Evolutionary conservation across 2,329 filamentous ascomycete species (phyloP), one percentile per base, ranked within the genome.

Genomic region (Claviceps fusiformis): DNA sequence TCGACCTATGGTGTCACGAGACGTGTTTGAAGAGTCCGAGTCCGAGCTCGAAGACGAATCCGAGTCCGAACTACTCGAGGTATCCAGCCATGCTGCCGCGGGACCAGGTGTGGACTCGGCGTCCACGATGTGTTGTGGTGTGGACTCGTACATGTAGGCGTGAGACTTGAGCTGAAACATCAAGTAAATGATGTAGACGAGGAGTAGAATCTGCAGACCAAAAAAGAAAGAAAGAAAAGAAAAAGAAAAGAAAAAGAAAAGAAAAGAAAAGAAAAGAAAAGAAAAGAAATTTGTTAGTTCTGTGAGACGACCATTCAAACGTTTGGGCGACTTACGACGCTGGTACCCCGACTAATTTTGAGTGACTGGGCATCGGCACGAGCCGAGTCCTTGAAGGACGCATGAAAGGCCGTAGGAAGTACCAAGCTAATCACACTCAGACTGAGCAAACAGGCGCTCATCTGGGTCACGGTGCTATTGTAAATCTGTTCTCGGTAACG

Each of bases 381-480:
- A 0, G 65, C 65, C 11, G 73, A 70, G 61, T 86, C 75, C 17
- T 70, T 79, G 70, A 93, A 96, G 0, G 91, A 93, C 17, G 89
- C 89, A 65, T 96, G 89, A 68, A 96, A 96, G 5, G 91, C 91
- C 39, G 91, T 95, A 1, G 91, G 90, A 13, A 96, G 72, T 31
- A 95, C 79, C 27, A 95, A 75, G 73, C 90, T 95, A 71, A 89
- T 91, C 58, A 95, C 91, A 65, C 87, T 91, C 69, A 95, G 71
- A 74, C 89, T 95, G 62, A 96, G 80, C 62, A 96, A 76, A 72
- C 89, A 95, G 53, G 91, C 91, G 67, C 89, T 95, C 89, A 95
- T 95, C 68, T 96, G 90, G 0, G 90, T 95, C 56, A 95, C 89
- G 27, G 89, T 95, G 71, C 84, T 93, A 72, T 95, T 96, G 73